Percentiles rank a stretch among this genome's conserved stretches.
Conservation (phyloP, 2,329 filamentous ascomycete genomes). For the Dactylellina drechsleri region DNA sequence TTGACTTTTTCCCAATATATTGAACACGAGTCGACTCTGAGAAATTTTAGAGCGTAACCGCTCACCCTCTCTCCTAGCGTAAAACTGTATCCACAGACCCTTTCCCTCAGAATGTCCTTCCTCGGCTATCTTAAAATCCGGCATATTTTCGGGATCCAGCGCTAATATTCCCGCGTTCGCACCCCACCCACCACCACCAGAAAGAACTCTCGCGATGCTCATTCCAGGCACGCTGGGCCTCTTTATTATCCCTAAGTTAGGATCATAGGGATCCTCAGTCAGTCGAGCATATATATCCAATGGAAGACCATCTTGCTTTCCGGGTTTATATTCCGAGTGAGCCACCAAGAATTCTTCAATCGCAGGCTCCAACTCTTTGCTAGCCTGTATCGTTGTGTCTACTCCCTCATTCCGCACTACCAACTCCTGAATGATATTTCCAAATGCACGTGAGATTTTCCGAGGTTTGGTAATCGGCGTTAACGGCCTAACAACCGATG, state of each 20-base stretch:
- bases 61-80: neutral
- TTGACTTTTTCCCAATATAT: neutral
- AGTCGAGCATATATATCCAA: constrained; percentile 36
- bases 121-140: constrained; percentile 16
- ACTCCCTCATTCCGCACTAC: constrained; percentile 58
- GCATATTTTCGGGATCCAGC: constrained; percentile 72
- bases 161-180: constrained; percentile 80
- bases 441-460: constrained; percentile 73
- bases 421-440: constrained; percentile 79
- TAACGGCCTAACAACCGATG: constrained; percentile 64
- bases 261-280: neutral
- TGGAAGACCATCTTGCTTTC: constrained; percentile 15
- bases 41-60: neutral
- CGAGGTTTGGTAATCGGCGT: constrained; percentile 73
- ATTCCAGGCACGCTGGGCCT: constrained; percentile 57
- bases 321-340: constrained; percentile 56
- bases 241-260: neutral
- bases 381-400: constrained; percentile 69
- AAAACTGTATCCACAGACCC: constrained; percentile 24
- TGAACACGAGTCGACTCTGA: neutral
- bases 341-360: constrained; percentile 70
- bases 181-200: constrained; percentile 84
- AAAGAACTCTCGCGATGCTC: constrained; percentile 57
- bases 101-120: neutral
- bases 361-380: constrained; percentile 74